Evolutionary conservation across 768 basidiomycete species (phyloP).

Genomic region (Gymnopilus dilepis): DNA sequence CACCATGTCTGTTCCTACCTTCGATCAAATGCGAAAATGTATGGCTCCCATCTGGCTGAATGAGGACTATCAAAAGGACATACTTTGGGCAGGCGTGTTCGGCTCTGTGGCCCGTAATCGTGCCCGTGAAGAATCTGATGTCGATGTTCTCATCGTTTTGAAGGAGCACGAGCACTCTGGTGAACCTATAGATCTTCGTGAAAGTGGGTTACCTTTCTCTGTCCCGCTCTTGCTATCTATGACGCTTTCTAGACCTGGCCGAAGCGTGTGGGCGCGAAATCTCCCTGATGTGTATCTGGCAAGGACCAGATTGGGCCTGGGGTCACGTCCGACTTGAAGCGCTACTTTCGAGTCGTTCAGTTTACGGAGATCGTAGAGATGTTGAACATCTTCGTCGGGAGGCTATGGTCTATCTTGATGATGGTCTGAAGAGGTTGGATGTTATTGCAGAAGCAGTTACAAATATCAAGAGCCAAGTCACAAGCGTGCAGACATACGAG

Average conservation of each 20-base stretch:
- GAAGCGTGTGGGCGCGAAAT: constrained; percentile 16
- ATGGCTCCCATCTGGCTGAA: not conserved
- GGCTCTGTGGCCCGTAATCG: constrained; percentile 21
- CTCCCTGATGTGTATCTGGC: constrained; percentile 20
- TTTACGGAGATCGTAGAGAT: constrained; percentile 17
- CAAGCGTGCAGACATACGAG: too few relatives aligned
- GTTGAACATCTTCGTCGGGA: constrained; percentile 20
- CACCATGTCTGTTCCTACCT: not conserved
- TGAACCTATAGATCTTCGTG: constrained; percentile 22
- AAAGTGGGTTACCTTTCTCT: constrained; percentile 3
- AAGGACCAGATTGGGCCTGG: constrained; percentile 23
- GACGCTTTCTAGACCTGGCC: constrained; percentile 12
- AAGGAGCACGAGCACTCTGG: constrained; percentile 17
- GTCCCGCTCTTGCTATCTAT: constrained; percentile 4
- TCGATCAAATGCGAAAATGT: not conserved
- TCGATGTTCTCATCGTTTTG: constrained; percentile 18
- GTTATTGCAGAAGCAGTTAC: not conserved
- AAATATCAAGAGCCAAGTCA: not conserved
- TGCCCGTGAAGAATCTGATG: constrained; percentile 15
- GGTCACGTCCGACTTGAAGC: constrained; percentile 19
- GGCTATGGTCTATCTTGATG: constrained; percentile 7
- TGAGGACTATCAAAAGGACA: not conserved
- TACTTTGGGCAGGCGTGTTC: constrained; percentile 18
- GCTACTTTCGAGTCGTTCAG: constrained; percentile 20
- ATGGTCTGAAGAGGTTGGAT: constrained; percentile 2